A percentile compares a stretch with the other conserved stretches of the same genome.
These are phyloP conservation scores for Seiridium cupressi DNA, from an alignment of 2,329 filamentous ascomycete genomes.

Conservation along the genomic window DNA sequence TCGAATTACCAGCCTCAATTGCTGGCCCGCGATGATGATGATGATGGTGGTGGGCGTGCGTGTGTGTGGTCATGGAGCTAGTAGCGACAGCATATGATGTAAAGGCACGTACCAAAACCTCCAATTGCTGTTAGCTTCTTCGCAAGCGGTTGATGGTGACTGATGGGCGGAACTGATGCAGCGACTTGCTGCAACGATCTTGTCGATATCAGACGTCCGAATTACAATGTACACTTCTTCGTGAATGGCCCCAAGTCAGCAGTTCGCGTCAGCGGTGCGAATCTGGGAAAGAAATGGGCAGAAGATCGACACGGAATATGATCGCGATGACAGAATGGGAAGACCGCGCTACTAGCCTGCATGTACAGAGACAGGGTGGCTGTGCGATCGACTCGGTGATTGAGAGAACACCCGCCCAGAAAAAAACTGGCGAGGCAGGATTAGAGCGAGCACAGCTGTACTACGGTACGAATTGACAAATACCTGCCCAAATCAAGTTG, in stretches of 20 bases:
- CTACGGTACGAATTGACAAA: background rate
- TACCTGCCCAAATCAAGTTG: background rate
- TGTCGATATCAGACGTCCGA: background rate
- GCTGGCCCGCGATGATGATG: background rate
- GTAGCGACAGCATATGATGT: too few species aligned
- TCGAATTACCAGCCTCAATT: background rate
- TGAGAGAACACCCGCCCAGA: too few species aligned
- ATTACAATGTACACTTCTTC: background rate
- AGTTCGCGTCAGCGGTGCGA: background rate
- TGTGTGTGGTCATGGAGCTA: too few species aligned
- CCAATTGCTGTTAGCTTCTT: too few species aligned
- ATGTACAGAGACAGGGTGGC: background rate
- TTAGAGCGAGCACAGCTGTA: too few species aligned
- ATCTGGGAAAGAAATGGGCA: background rate
- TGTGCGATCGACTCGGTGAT: background rate
- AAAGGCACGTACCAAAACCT: too few species aligned
- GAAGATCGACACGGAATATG: background rate
- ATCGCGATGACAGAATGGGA: background rate
- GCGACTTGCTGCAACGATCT: background rate
- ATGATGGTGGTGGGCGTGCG: too few species aligned
- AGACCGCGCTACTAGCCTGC: background rate
- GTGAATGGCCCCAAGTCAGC: background rate
- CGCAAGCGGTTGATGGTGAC: too few species aligned
- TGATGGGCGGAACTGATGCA: too few species aligned
- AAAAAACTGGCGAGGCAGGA: too few species aligned